Conservation (phyloP, 768 basidiomycete genomes). For the Mycena albidolilacea region DNA sequence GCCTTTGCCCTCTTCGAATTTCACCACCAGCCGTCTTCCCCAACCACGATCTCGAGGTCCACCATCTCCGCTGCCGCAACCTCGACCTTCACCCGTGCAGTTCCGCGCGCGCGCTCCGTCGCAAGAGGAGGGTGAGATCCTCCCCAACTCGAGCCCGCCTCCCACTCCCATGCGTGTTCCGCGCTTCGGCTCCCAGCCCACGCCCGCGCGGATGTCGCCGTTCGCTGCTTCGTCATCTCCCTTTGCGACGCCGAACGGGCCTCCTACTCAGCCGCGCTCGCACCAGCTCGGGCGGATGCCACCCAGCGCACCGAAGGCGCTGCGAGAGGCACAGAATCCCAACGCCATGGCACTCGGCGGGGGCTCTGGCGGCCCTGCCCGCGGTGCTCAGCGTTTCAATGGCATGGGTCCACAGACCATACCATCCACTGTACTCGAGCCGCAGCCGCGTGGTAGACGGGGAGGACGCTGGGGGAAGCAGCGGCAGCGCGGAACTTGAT, state of each 20-base stretch:
- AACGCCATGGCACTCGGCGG: not conserved
- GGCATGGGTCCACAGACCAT: slow-evolving; percentile 25
- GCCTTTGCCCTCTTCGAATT: not conserved
- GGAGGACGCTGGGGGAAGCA: not conserved
- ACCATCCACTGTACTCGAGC: not conserved
- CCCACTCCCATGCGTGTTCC: not conserved
- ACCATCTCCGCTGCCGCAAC: not conserved
- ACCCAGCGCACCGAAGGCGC: slow-evolving; percentile 40
- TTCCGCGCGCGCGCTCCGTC: slow-evolving; percentile 21
- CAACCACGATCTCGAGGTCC: not conserved
- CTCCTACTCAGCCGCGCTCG: slow-evolving; percentile 40
- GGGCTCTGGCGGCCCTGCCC: not conserved
- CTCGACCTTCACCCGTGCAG: not conserved
- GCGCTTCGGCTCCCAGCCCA: not conserved
- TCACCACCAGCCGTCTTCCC: not conserved
- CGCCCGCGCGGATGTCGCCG: not conserved
- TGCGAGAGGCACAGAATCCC: slow-evolving; percentile 36
- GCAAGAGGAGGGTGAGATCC: slow-evolving; percentile 36
- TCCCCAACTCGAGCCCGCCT: slow-evolving; percentile 7
- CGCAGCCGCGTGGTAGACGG: not conserved
- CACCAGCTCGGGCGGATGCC: slow-evolving; percentile 32
- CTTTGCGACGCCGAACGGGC: slow-evolving; percentile 9
- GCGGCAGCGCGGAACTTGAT: not conserved
- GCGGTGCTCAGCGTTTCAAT: slow-evolving; percentile 6
- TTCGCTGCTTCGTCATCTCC: not conserved